A percentile compares a stretch with the other conserved stretches of the same genome.
These are phyloP conservation scores for Gossypium australe DNA, from an alignment of 345 rosid species.

Conservation along the genomic window DNA sequence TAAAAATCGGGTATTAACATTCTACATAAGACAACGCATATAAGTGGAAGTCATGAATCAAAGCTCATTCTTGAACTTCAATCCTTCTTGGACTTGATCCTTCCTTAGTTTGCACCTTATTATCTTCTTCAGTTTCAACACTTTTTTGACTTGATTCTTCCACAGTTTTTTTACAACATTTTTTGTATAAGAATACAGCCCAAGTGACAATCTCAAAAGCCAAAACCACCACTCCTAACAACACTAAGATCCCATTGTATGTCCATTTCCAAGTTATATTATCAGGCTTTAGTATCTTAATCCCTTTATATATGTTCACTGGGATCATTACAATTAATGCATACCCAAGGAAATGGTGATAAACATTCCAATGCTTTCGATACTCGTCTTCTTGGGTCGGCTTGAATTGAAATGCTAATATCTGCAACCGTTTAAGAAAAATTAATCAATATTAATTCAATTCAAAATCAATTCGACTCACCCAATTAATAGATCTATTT, in stretches of 20 bases:
- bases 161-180: not conserved
- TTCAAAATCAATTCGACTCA: not conserved
- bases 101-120: no score
- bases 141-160: not conserved
- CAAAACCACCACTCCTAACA: constrained; percentile 14
- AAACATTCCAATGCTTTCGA: constrained; percentile 50
- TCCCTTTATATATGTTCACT: constrained; percentile 42
- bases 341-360: constrained; percentile 52
- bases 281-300: constrained; percentile 31
- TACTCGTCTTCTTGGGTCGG: constrained; percentile 28
- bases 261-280: constrained; percentile 30
- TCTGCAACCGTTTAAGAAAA: constrained; percentile 15
- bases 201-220: constrained; percentile 38
- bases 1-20: no score
- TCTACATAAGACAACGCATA: no score
- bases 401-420: constrained; percentile 34
- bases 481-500: not conserved
- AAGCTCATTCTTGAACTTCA: no score
- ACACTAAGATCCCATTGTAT: constrained; percentile 31
- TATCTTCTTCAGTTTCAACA: no score
- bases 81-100: no score
- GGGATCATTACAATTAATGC: constrained; percentile 32
- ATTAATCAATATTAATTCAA: not conserved
- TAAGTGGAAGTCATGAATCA: no score
- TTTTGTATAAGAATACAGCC: constrained; percentile 14